phyloP scores from a whole-genome alignment of 495 filamentous ascomycete species.

The Xylaria acuta region DNA sequence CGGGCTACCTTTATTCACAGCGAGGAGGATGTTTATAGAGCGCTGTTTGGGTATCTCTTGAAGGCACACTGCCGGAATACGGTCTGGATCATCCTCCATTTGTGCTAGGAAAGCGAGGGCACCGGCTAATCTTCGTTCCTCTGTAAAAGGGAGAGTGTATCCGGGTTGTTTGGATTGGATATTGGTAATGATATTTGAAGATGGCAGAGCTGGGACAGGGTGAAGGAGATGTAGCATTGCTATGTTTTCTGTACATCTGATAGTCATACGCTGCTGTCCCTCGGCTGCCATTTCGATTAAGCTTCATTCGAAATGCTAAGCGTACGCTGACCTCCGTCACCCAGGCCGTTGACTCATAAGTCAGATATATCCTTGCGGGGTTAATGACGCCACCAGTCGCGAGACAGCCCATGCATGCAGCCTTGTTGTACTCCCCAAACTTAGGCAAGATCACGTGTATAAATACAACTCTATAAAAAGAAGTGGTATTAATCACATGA shows the following conservation, averaged over 20 bases:
- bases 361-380: conserved; percentile 10
- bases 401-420: neutral
- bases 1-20: conserved; percentile 42
- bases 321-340: neutral
- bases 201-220: conserved; percentile 35
- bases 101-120: conserved; percentile 50
- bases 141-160: conserved; percentile 41
- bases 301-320: neutral
- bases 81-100: conserved; percentile 38
- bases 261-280: conserved; percentile 21
- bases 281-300: conserved; percentile 28
- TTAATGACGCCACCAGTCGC: neutral
- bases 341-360: neutral
- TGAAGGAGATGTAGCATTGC: conserved; percentile 41
- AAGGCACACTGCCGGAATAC: conserved; percentile 48
- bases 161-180: conserved; percentile 18
- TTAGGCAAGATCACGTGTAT: conserved; percentile 4
- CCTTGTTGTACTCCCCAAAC: conserved; percentile 8
- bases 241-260: conserved; percentile 37
- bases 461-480: neutral
- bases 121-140: conserved; percentile 40
- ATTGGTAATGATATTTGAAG: conserved; percentile 32
- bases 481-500: conserved; percentile 13
- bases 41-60: conserved; percentile 39
- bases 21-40: conserved; percentile 44